A percentile compares a stretch with the other conserved stretches of the same genome.
Conservation (phyloP, 2,329 filamentous ascomycete genomes). For the Neofusicoccum parvum region DNA sequence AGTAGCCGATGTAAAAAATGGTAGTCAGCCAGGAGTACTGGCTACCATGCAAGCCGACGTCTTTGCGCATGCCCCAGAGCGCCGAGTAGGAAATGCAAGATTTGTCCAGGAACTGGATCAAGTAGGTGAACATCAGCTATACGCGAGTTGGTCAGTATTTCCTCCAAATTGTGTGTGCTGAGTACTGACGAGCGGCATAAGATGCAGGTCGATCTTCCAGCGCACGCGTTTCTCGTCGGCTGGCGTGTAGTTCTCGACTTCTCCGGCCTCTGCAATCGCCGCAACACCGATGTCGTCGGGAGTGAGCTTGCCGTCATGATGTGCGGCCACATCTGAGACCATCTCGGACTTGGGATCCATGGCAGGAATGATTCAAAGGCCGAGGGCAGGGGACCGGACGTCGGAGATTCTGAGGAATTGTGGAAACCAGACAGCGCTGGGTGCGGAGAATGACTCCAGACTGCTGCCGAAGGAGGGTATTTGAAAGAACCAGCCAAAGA, state of each 20-base stretch:
- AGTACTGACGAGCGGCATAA: neutral
- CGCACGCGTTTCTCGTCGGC: conserved; percentile 55
- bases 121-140: conserved; percentile 26
- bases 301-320: neutral
- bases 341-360: neutral
- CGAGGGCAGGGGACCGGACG: neutral
- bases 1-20: conserved; percentile 29
- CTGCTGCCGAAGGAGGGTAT: neutral
- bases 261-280: neutral
- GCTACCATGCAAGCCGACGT: conserved; percentile 28
- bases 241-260: conserved; percentile 41
- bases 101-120: conserved; percentile 29
- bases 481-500: neutral
- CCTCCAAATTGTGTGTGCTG: neutral
- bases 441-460: neutral
- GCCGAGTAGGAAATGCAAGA: conserved; percentile 27
- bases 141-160: neutral
- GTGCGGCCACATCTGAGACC: neutral
- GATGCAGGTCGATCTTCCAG: conserved; percentile 50
- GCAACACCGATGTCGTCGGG: conserved; percentile 2
- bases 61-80: conserved; percentile 28
- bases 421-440: neutral
- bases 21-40: conserved; percentile 31
- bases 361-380: neutral
- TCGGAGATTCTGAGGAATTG: neutral